Evolutionary conservation across 106 monocot genomes (phyloP).

Genomic region (Cymbidium sinense): DNA sequence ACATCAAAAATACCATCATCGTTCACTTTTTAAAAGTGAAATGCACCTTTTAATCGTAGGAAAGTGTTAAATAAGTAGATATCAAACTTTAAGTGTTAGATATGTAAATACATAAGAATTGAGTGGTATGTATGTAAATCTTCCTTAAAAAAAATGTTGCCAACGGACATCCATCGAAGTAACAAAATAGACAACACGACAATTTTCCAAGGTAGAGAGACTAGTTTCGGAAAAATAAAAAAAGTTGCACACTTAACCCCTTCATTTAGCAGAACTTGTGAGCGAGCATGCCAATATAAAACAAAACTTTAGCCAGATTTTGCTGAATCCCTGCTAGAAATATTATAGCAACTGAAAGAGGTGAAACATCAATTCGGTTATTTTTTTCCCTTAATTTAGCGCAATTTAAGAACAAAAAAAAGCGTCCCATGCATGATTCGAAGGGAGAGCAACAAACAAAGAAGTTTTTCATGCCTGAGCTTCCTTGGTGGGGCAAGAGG

Average conservation of each 20-base stretch:
- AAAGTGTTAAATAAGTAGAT: too few relatives aligned
- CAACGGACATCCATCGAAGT: not conserved
- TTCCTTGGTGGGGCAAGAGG: slow-evolving; percentile 97
- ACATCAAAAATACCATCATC: too few relatives aligned
- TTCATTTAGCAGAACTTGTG: not conserved
- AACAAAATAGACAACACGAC: not conserved
- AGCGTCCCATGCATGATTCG: not conserved
- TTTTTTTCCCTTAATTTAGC: too few relatives aligned
- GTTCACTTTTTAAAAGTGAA: too few relatives aligned
- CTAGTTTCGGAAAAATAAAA: not conserved
- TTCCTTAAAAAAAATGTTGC: not conserved
- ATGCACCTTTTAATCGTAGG: too few relatives aligned
- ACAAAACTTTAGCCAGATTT: not conserved
- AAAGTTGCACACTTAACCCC: not conserved
- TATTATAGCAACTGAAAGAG: not conserved
- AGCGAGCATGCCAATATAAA: not conserved
- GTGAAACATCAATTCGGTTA: too few relatives aligned
- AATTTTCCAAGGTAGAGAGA: not conserved
- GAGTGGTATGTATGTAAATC: too few relatives aligned
- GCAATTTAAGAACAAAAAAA: not conserved
- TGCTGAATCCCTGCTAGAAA: too few relatives aligned
- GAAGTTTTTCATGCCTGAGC: slow-evolving; percentile 40
- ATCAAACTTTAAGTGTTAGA: too few relatives aligned
- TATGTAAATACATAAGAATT: too few relatives aligned
- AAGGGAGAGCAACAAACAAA: not conserved